These are phyloP conservation scores for Fusarium pilosicola DNA, from an alignment of 2,329 filamentous ascomycete genomes.

Conservation along the genomic window DNA sequence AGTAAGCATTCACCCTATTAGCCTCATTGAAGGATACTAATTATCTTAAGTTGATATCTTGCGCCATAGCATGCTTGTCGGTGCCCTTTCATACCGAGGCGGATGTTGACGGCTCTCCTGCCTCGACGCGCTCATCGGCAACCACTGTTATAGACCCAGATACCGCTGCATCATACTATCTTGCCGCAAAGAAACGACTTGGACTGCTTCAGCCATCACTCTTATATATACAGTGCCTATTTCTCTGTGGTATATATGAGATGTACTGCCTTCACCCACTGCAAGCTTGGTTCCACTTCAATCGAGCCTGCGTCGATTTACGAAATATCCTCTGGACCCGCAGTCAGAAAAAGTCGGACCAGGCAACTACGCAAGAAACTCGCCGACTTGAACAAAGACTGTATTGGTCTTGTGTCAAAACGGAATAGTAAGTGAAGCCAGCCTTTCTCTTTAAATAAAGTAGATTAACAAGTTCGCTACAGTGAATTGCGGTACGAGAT, in stretches of 20 bases:
- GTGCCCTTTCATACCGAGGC: neutral
- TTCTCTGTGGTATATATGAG: neutral
- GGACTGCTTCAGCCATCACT: neutral
- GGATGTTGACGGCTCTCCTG: neutral
- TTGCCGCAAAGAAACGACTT: neutral
- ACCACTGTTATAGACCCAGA: neutral
- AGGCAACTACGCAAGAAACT: neutral
- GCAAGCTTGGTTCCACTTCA: neutral
- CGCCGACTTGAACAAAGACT: neutral
- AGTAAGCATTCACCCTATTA: neutral
- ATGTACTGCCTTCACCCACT: neutral
- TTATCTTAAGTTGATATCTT: neutral
- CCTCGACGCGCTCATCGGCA: neutral
- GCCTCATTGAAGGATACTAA: neutral
- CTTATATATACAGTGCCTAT: neutral
- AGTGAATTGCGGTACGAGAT: neutral
- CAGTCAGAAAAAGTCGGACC: neutral
- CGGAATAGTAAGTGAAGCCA: neutral
- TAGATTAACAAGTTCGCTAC: accelerated
- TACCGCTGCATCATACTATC: neutral
- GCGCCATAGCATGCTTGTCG: neutral
- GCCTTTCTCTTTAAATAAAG: accelerated
- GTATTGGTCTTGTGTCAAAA: neutral
- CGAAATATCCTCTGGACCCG: neutral
- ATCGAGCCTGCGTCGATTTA: neutral